These are phyloP conservation scores for Phytophthora fragariae DNA, from an alignment of 352 stramenopile species.

Conservation along the genomic window DNA sequence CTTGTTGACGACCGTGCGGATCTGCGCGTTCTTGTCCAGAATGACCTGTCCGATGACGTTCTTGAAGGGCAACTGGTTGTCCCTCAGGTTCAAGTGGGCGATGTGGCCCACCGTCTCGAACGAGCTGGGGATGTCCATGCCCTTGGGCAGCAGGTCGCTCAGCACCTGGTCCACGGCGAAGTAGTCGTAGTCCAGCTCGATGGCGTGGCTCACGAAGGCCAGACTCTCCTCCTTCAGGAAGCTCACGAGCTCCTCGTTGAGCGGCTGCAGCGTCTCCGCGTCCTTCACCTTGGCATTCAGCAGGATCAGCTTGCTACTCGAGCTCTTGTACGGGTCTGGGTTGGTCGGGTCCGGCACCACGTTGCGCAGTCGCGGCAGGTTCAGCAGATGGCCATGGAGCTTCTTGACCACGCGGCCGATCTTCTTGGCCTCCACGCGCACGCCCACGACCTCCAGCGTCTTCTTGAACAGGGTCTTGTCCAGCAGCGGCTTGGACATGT, in stretches of 20 bases:
- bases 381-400: slow-evolving; percentile 78
- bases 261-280: slow-evolving; percentile 59
- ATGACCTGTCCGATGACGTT: slow-evolving; percentile 97
- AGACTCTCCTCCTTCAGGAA: slow-evolving; percentile 69
- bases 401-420: slow-evolving; percentile 77
- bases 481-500: slow-evolving; percentile 47
- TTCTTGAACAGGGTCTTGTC: slow-evolving; percentile 78
- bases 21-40: slow-evolving; percentile 96
- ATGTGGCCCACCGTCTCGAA: slow-evolving; percentile 98
- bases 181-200: slow-evolving; percentile 84
- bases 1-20: slow-evolving; percentile 99
- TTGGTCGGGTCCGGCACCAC: slow-evolving; percentile 77
- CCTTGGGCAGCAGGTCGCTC: slow-evolving; percentile 79
- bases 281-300: slow-evolving; percentile 71
- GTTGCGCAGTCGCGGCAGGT: slow-evolving; percentile 75
- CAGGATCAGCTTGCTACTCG: slow-evolving; percentile 76
- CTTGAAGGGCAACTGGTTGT: slow-evolving; percentile 96
- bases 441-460: slow-evolving; percentile 74
- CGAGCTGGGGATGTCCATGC: slow-evolving; percentile 91
- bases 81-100: slow-evolving; percentile 97
- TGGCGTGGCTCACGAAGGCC: slow-evolving; percentile 67
- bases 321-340: slow-evolving; percentile 66
- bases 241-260: slow-evolving; percentile 56
- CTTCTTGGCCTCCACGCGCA: slow-evolving; percentile 84
- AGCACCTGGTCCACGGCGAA: slow-evolving; percentile 86